These are phyloP conservation scores for Cyclostephanos invisitatus DNA, from an alignment of 108 stramenopile species.

Conservation along the genomic window DNA sequence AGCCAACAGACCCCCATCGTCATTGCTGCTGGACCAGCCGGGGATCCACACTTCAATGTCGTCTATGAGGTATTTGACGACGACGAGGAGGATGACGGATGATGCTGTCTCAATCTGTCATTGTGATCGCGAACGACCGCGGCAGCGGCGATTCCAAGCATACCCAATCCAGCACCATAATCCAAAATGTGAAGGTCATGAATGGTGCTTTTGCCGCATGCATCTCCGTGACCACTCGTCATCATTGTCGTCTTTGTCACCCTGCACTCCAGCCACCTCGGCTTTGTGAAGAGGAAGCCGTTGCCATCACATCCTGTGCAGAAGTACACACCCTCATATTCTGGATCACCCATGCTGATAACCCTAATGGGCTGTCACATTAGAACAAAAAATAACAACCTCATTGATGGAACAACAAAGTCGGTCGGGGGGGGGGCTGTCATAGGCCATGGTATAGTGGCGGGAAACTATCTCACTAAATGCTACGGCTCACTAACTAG, in stretches of 20 bases:
- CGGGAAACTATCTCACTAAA: no score
- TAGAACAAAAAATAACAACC: no score
- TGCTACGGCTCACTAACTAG: no score
- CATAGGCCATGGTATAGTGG: no score
- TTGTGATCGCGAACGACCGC: conserved; percentile 49
- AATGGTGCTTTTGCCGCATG: no score
- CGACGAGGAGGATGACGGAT: not conserved
- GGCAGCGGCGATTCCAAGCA: conserved; percentile 80
- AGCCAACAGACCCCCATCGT: conserved; percentile 1
- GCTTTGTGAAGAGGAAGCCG: conserved; percentile 79
- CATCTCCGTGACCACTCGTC: no score
- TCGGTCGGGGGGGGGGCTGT: no score
- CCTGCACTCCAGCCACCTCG: conserved; percentile 49
- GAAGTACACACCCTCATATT: conserved; percentile 82
- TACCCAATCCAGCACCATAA: conserved; percentile 81
- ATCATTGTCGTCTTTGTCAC: conserved; percentile 13
- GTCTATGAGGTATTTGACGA: not conserved
- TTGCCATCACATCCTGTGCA: conserved; percentile 81
- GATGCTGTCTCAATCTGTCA: conserved; percentile 1
- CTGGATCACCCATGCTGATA: conserved; percentile 65
- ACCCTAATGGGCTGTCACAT: conserved; percentile 59
- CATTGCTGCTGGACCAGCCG: conserved; percentile 7
- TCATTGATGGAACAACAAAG: no score
- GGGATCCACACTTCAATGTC: not conserved
- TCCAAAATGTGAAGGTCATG: conserved; percentile 54